Percentiles rank a stretch among this genome's conserved stretches.
Evolutionary conservation across 441 rosid species (phyloP).

Genomic region (Pelargonium fulgidum): DNA sequence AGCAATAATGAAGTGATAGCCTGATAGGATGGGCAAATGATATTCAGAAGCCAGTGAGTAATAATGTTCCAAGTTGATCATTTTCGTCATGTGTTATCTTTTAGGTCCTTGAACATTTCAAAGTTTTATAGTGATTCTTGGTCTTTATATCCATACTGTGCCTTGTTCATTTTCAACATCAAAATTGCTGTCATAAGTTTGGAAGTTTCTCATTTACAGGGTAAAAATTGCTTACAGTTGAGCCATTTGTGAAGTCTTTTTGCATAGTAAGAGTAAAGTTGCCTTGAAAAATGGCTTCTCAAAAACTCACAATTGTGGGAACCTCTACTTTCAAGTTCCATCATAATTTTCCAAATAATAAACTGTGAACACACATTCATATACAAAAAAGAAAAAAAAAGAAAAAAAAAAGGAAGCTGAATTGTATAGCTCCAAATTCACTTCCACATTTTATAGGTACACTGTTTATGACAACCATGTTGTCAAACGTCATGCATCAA

Average conservation of each 20-base stretch:
- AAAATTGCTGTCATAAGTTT: background rate
- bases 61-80: background rate
- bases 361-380: background rate
- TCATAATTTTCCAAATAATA: too few species aligned
- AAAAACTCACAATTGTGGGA: too few species aligned
- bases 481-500: constrained; percentile 8
- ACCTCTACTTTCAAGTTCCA: too few species aligned
- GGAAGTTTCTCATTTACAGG: background rate
- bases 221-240: background rate
- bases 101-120: background rate
- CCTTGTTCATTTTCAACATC: background rate
- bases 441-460: constrained; percentile 2
- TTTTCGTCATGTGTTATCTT: background rate
- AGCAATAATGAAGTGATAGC: background rate
- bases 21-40: background rate
- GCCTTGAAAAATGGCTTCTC: too few species aligned
- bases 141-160: too few species aligned
- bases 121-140: background rate
- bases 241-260: background rate
- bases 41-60: background rate
- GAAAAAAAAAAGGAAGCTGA: background rate
- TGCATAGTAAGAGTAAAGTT: too few species aligned
- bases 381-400: background rate
- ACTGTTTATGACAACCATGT: background rate
- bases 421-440: background rate